Evolutionary conservation across 2,329 filamentous ascomycete genomes (phyloP).

Genomic region (Diplodia seriata): DNA sequence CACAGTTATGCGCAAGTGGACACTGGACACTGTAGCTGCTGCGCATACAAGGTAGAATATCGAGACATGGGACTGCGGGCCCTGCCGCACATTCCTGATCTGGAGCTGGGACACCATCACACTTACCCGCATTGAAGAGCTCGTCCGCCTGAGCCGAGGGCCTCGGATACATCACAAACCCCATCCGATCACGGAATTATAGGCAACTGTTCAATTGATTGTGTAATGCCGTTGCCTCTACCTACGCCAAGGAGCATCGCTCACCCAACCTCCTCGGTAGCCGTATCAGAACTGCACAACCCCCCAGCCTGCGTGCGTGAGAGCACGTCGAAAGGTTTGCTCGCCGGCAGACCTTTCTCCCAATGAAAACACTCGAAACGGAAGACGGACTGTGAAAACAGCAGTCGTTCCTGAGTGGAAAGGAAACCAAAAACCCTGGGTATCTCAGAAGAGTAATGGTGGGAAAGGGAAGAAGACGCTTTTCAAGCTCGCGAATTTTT

Average conservation of each 20-base stretch:
- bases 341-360: not conserved
- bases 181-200: not conserved
- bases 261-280: constrained; percentile 6
- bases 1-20: too few species aligned
- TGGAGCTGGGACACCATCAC: too few species aligned
- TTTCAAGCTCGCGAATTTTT: not conserved
- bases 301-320: not conserved
- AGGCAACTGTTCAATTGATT: constrained; percentile 10
- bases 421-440: not conserved
- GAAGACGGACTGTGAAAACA: not conserved
- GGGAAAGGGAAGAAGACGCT: not conserved
- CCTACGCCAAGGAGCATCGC: constrained; percentile 16
- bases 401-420: not conserved
- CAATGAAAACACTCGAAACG: not conserved
- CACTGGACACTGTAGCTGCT: too few species aligned
- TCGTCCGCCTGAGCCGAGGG: not conserved
- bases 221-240: not conserved
- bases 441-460: constrained; percentile 3
- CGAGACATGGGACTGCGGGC: too few species aligned
- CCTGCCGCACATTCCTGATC: too few species aligned
- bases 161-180: not conserved
- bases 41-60: too few species aligned
- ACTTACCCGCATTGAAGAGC: not conserved
- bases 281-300: constrained; percentile 1
- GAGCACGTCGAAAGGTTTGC: not conserved